Conservation (phyloP, 179 eudicot species). For the Heliamphora pulchella region DNA sequence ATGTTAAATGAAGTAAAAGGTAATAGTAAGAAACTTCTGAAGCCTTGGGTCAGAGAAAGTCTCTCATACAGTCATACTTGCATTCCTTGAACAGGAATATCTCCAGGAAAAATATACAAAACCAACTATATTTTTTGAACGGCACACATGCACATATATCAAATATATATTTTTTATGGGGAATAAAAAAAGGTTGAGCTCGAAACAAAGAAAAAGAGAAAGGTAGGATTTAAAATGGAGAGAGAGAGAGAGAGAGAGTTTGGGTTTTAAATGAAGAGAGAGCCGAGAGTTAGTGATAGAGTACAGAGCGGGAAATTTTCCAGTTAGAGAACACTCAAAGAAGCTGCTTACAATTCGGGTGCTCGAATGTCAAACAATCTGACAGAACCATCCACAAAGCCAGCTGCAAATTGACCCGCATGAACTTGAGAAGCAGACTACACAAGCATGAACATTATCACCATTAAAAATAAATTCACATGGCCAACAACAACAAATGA, state of each 20-base stretch:
- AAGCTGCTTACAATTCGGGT: conserved; percentile 65
- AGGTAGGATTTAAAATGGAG: too few species aligned
- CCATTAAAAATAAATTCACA: too few species aligned
- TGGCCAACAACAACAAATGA: not conserved
- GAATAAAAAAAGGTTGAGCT: too few species aligned
- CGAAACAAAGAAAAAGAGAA: too few species aligned
- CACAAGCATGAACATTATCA: conserved; percentile 10
- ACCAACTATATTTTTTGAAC: too few species aligned
- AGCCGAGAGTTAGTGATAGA: too few species aligned
- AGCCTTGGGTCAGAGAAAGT: too few species aligned
- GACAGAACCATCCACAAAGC: conserved; percentile 81
- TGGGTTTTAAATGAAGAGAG: too few species aligned
- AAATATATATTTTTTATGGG: too few species aligned
- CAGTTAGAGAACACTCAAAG: not conserved
- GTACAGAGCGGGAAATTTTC: not conserved
- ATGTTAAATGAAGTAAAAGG: not conserved
- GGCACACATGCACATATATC: too few species aligned
- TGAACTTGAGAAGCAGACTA: conserved; percentile 94
- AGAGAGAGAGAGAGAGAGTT: too few species aligned
- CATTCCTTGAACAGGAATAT: not conserved
- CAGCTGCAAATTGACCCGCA: conserved; percentile 86
- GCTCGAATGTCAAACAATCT: conserved; percentile 75
- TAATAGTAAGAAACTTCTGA: not conserved
- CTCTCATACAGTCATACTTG: not conserved
- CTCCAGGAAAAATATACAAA: not conserved